These are phyloP conservation scores for Phaffia rhodozyma DNA, from an alignment of 1,284 basidiomycete species.

Conservation along the genomic window DNA sequence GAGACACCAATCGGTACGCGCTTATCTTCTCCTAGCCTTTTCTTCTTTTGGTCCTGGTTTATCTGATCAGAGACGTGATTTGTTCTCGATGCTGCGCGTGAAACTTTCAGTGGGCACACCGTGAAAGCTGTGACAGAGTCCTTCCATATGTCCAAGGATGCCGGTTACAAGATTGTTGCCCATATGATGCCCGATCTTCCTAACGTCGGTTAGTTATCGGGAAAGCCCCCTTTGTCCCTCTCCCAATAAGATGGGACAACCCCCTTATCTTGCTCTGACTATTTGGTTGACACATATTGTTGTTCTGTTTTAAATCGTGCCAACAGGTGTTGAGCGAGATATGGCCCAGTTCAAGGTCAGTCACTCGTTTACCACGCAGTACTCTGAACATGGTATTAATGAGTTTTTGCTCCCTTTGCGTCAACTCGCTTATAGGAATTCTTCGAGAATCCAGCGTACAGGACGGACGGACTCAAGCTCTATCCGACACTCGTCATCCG, in stretches of 20 bases:
- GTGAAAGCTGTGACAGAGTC: slow-evolving; percentile 95
- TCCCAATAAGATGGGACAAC: too few relatives aligned
- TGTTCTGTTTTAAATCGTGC: too few relatives aligned
- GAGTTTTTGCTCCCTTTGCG: neutral
- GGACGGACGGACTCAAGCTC: slow-evolving; percentile 94
- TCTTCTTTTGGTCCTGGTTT: neutral
- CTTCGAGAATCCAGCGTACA: slow-evolving; percentile 96
- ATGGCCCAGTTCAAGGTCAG: slow-evolving; percentile 92
- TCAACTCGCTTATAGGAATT: slow-evolving; percentile 43
- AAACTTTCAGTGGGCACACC: slow-evolving; percentile 56
- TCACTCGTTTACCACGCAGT: neutral
- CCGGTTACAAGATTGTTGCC: slow-evolving; percentile 97
- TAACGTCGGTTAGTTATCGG: slow-evolving; percentile 56
- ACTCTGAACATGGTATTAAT: neutral
- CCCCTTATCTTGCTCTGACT: too few relatives aligned
- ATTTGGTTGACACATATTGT: too few relatives aligned
- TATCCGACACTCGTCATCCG: slow-evolving; percentile 98
- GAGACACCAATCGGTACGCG: slow-evolving; percentile 77
- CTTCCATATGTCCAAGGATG: slow-evolving; percentile 97
- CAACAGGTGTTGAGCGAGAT: slow-evolving; percentile 63
- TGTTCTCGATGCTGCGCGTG: neutral
- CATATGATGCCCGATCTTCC: slow-evolving; percentile 95
- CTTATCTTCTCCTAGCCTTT: neutral
- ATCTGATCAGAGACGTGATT: neutral
- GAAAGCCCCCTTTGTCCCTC: too few relatives aligned